phyloP scores from a whole-genome alignment of 2,329 filamentous ascomycete species.

The Pleomassaria siparia region DNA sequence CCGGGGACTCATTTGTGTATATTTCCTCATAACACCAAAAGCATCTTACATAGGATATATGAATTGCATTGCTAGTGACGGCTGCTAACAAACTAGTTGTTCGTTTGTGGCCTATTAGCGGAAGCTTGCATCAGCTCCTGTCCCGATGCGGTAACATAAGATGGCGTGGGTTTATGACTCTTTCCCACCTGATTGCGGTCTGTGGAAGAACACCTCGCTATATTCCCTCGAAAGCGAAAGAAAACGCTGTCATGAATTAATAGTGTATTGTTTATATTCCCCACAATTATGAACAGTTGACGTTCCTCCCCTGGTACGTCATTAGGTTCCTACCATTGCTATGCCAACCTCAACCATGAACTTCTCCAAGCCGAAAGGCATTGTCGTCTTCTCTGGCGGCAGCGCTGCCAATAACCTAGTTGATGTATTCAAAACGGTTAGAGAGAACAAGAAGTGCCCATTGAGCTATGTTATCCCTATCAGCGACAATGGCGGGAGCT shows the following conservation, averaged over 20 bases:
- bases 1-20: constrained; percentile 35
- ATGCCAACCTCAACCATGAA: constrained; percentile 18
- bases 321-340: constrained; percentile 21
- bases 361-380: constrained; percentile 50
- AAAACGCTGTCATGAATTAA: constrained; percentile 25
- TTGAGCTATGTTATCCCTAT: constrained; percentile 91
- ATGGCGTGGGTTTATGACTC: constrained; percentile 25
- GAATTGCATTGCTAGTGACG: background rate
- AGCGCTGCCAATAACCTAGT: constrained; percentile 94
- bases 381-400: constrained; percentile 88
- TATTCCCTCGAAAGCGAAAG: constrained; percentile 15
- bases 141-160: constrained; percentile 15
- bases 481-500: constrained; percentile 92
- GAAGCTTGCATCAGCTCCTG: constrained; percentile 1
- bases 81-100: background rate
- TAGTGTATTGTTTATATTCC: constrained; percentile 20
- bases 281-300: constrained; percentile 11
- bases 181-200: constrained; percentile 1
- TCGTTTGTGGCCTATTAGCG: background rate
- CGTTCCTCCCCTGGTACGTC: constrained; percentile 4
- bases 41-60: constrained; percentile 5
- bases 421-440: constrained; percentile 73
- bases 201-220: background rate
- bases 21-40: constrained; percentile 24
- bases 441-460: constrained; percentile 64